These are phyloP conservation scores for Lentinus brumalis DNA, from an alignment of 768 basidiomycete species.

Conservation along the genomic window DNA sequence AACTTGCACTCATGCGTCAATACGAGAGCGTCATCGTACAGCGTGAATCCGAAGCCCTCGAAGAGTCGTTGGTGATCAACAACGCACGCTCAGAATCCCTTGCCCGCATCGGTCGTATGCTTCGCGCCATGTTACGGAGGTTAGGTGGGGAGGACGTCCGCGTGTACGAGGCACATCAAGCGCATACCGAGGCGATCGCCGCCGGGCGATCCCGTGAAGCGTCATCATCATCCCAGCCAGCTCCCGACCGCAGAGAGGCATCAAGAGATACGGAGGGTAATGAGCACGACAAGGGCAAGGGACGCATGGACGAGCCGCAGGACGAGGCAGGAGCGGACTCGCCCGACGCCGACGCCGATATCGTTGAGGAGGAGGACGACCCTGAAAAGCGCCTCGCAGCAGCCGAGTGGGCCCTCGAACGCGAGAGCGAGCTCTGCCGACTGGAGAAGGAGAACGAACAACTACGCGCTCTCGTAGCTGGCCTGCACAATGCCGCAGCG, in stretches of 20 bases:
- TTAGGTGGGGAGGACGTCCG: constrained; percentile 63
- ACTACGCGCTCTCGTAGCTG: constrained; percentile 63
- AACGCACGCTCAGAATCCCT: constrained; percentile 70
- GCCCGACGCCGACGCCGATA: neutral
- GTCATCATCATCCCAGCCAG: neutral
- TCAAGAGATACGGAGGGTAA: neutral
- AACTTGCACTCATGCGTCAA: constrained; percentile 85
- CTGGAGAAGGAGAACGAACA: constrained; percentile 88
- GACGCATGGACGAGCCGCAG: constrained; percentile 12
- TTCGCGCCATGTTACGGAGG: constrained; percentile 71
- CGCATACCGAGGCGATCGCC: neutral
- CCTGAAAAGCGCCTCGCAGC: constrained; percentile 36
- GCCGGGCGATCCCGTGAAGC: constrained; percentile 8
- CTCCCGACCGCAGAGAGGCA: neutral
- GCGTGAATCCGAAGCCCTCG: constrained; percentile 68
- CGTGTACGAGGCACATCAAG: constrained; percentile 18
- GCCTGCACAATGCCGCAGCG: constrained; percentile 5
- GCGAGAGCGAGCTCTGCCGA: constrained; percentile 88
- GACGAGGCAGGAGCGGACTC: neutral
- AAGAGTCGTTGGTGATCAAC: constrained; percentile 57
- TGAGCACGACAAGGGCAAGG: constrained; percentile 1
- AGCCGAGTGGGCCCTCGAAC: constrained; percentile 80
- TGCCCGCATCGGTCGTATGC: constrained; percentile 64
- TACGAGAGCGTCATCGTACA: constrained; percentile 85
- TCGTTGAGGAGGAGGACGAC: constrained; percentile 27